Conservation (phyloP, 352 stramenopile species). For the Phytophthora hibernalis region DNA sequence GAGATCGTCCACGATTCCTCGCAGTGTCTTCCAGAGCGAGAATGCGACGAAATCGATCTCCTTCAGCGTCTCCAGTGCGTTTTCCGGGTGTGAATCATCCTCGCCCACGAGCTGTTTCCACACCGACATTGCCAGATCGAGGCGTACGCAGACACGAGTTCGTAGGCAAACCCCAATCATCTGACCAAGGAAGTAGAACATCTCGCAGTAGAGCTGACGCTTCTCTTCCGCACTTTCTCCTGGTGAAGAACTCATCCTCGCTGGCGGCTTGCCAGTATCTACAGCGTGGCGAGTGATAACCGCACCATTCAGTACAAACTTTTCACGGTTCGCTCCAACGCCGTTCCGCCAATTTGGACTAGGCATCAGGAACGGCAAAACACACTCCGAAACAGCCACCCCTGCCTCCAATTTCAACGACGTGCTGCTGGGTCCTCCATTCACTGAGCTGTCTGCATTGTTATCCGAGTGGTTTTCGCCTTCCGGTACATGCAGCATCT, state of each 20-base stretch:
- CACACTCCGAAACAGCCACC: constrained; percentile 44
- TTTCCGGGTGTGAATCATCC: constrained; percentile 40
- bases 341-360: constrained; percentile 89
- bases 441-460: constrained; percentile 10
- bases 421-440: constrained; percentile 22
- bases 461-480: not conserved
- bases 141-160: constrained; percentile 76
- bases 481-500: constrained; percentile 49
- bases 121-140: constrained; percentile 73
- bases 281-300: constrained; percentile 16
- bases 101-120: constrained; percentile 80
- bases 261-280: not conserved
- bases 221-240: constrained; percentile 56
- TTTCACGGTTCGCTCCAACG: constrained; percentile 81
- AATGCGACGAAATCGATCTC: constrained; percentile 73
- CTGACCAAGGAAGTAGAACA: constrained; percentile 92
- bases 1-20: constrained; percentile 37
- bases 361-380: constrained; percentile 88
- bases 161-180: constrained; percentile 90
- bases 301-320: constrained; percentile 82
- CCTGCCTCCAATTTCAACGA: constrained; percentile 29
- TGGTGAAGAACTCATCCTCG: not conserved
- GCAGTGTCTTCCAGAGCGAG: constrained; percentile 61
- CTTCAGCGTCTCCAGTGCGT: constrained; percentile 54
- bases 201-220: constrained; percentile 75